Evolutionary conservation across 176 grass and related monocot genomes (phyloP).

Genomic region (Carex scoparia): DNA sequence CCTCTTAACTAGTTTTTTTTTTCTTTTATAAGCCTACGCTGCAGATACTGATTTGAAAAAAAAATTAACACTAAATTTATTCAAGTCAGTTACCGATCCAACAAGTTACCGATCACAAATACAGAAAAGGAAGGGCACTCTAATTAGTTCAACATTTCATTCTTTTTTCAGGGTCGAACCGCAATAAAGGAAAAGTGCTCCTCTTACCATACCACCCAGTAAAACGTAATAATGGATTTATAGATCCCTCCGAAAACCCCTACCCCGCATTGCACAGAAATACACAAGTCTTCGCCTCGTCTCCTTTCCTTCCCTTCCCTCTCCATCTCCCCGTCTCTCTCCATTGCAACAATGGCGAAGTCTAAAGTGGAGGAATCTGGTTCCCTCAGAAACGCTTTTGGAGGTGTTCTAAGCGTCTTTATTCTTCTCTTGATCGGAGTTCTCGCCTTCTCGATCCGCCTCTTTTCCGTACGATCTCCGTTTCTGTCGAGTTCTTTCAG

Average conservation of each 20-base stretch:
- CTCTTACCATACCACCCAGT: background rate
- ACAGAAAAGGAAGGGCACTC: too few relatives aligned
- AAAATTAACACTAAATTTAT: too few relatives aligned
- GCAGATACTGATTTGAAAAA: too few relatives aligned
- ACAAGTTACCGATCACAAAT: too few relatives aligned
- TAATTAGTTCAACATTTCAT: background rate
- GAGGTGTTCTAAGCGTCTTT: constrained; percentile 68
- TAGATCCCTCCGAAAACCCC: constrained; percentile 34
- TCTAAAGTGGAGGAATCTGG: constrained; percentile 33
- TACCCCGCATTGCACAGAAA: constrained; percentile 17
- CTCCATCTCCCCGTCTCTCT: background rate
- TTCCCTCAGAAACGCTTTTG: constrained; percentile 79
- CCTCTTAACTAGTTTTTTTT: background rate
- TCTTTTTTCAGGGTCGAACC: background rate
- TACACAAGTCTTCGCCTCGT: constrained; percentile 15
- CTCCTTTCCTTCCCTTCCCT: constrained; percentile 9
- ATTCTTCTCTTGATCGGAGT: constrained; percentile 90
- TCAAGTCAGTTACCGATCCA: too few relatives aligned
- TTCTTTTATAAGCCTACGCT: too few relatives aligned
- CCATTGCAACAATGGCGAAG: constrained; percentile 60
- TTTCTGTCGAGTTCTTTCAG: constrained; percentile 20
- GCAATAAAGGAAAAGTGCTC: background rate
- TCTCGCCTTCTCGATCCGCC: constrained; percentile 95
- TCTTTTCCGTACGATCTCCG: constrained; percentile 86
- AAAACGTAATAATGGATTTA: constrained; percentile 4